These are phyloP conservation scores for Microglena sp. DNA, from an alignment of 139 green algal genomes.

Conservation along the genomic window DNA sequence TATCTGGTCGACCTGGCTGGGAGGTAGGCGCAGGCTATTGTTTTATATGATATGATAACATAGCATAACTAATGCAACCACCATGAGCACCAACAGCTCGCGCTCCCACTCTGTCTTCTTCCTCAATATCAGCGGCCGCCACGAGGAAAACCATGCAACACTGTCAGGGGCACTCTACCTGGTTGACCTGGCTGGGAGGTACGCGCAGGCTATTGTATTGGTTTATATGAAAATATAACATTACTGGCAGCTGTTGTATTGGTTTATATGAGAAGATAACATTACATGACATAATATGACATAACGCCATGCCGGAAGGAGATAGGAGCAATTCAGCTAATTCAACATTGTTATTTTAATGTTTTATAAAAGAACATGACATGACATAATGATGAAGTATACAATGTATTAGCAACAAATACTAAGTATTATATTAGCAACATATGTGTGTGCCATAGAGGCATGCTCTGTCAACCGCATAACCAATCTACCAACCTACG, in stretches of 20 bases:
- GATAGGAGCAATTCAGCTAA: too few species aligned
- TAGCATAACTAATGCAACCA: constrained; percentile 49
- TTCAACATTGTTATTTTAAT: too few species aligned
- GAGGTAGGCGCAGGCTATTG: constrained; percentile 28
- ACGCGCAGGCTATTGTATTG: background rate
- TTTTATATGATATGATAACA: background rate
- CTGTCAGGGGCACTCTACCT: constrained; percentile 71
- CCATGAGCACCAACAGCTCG: constrained; percentile 82
- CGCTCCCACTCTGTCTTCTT: constrained; percentile 47
- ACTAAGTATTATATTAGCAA: too few species aligned
- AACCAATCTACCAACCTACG: too few species aligned
- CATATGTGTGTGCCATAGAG: too few species aligned
- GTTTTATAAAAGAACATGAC: too few species aligned
- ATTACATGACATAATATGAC: constrained; percentile 8
- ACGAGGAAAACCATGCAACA: constrained; percentile 42
- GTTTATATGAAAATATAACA: background rate
- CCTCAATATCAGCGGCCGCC: constrained; percentile 72
- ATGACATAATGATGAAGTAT: too few species aligned
- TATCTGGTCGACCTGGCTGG: constrained; percentile 87
- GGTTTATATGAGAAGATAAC: background rate
- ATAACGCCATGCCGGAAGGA: too few species aligned
- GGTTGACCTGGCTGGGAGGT: constrained; percentile 82
- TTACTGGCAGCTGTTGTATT: background rate
- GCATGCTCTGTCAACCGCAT: too few species aligned
- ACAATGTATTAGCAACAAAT: too few species aligned